These are phyloP conservation scores for Cryptomeria japonica DNA, from an alignment of 75 land plant species.

Conservation along the genomic window DNA sequence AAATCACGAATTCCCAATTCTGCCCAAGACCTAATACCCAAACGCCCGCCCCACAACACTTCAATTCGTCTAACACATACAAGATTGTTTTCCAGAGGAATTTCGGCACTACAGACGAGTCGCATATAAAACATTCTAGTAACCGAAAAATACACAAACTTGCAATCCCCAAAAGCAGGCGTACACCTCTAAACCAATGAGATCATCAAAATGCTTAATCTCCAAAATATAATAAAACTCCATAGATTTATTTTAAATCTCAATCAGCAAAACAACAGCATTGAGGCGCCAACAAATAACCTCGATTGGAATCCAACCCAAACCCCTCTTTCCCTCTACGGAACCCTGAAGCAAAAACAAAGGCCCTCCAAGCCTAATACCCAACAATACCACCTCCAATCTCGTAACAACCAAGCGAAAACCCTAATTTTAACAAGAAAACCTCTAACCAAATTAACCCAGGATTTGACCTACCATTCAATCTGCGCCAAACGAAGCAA, in stretches of 20 bases:
- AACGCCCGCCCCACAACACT: background rate
- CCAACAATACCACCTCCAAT: background rate
- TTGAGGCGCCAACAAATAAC: background rate
- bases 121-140: background rate
- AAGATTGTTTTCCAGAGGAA: background rate
- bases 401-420: background rate
- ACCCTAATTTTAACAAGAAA: background rate
- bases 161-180: background rate
- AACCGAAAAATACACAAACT: background rate
- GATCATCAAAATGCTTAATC: background rate
- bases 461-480: background rate
- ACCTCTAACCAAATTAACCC: background rate
- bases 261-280: background rate
- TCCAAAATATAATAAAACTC: background rate
- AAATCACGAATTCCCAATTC: background rate
- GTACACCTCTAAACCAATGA: background rate
- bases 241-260: background rate
- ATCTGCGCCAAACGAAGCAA: background rate
- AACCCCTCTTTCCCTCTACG: background rate
- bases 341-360: background rate
- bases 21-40: background rate
- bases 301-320: background rate
- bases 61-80: background rate
- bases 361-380: background rate
- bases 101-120: background rate